Evolutionary conservation across 2,329 filamentous ascomycete genomes (phyloP), one percentile per base, ranked within the genome.

Genomic region (Trichoderma hamatum): DNA sequence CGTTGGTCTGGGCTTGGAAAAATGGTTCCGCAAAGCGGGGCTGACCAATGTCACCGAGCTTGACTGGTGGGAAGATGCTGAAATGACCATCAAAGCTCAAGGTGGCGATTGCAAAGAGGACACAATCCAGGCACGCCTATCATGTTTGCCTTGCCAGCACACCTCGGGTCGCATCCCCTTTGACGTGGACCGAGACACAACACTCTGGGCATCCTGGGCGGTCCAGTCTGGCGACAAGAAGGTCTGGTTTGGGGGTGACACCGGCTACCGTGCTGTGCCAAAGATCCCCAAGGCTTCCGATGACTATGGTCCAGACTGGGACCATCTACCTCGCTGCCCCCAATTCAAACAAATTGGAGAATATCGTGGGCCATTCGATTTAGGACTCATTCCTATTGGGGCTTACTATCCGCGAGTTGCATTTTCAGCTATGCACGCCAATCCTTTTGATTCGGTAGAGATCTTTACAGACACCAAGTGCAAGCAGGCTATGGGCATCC

Each of bases 61-160:
- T 75, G 95, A 98, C 80, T 97, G 95, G 95, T 97, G 95, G 95
- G 90, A 97, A 74, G 90, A 92, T 71, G 86, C 89, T 6, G 89
- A 95, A 60, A 79, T 97, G n/a, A 88, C 82, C 0, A 80, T 97
- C 30, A 71, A 74, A 46, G 72, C 75, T 21, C 71, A 76, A 51
- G 75, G 76, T 51, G 76, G 80, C 3, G 76, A 43, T 43, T n/a
- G 75, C 36, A 74, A 72, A n/a, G 73, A 77, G 26, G 73, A 75
- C 10, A 73, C 76, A 51, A 93, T 97, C 71, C 85, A 82, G 5
- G 93, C 92, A 2, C 88, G 84, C 7, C 86, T 98, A 56, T 89
- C 89, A 5, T 96, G 92, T 73, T 84, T 97, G 9, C 95, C 94
- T 0, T 92, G 90, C 76, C 95, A 98, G 80, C 95, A 97, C 80